A percentile compares a stretch with the other conserved stretches of the same genome.
These are phyloP conservation scores for Heracleum sosnowskyi DNA, from an alignment of 129 eudicot species.

Conservation along the genomic window DNA sequence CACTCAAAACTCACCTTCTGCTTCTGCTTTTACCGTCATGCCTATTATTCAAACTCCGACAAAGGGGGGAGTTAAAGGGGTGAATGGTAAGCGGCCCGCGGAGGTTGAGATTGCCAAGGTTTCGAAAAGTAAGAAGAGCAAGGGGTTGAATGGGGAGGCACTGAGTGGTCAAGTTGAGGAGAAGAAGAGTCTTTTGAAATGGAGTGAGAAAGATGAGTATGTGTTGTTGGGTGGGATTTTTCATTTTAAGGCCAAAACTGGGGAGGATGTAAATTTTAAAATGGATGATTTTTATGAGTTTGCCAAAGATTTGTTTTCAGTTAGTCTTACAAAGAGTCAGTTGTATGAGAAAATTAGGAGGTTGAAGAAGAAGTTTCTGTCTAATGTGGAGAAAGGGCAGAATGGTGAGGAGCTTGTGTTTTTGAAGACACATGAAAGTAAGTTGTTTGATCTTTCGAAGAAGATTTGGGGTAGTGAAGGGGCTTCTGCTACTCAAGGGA, in stretches of 20 bases:
- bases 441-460: conserved; percentile 32
- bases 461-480: conserved; percentile 44
- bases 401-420: conserved; percentile 36
- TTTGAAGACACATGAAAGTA: conserved; percentile 30
- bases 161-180: neutral
- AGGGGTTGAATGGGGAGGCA: neutral
- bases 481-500: conserved; percentile 8
- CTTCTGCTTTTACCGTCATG: no score
- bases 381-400: conserved; percentile 24
- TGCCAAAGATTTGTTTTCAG: conserved; percentile 24
- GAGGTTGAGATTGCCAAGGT: neutral
- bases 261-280: conserved; percentile 31
- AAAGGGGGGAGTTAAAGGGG: neutral
- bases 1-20: no score
- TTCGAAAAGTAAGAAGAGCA: neutral
- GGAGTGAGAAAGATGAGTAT: conserved; percentile 27
- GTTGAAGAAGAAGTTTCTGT: conserved; percentile 49
- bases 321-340: conserved; percentile 32
- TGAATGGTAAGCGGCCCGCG: neutral
- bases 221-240: conserved; percentile 32
- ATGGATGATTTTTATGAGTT: conserved; percentile 37
- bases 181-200: neutral
- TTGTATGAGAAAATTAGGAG: conserved; percentile 49
- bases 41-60: no score
- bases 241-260: conserved; percentile 25